Base-by-base conservation (phyloP, 352 stramenopile genomes). In the Pseudoperonospora humuli region DNA sequence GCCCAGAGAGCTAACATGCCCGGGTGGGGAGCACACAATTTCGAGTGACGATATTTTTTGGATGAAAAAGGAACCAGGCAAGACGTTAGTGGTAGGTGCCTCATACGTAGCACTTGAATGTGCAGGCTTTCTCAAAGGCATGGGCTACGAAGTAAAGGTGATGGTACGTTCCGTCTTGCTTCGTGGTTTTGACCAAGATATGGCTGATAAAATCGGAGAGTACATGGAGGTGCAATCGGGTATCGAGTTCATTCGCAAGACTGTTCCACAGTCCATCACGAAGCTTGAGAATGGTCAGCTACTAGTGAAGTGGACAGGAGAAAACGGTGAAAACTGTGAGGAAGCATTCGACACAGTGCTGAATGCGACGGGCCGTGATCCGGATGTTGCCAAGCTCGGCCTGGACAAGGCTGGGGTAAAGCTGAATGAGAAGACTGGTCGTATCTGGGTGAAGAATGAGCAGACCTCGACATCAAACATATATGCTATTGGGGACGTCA, bases 41-140 rank as follows among this genome's bases (percentile, higher is more conserved):
- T 95, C 88, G 35, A 88, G 75, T 51, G 76, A 91, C 47, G 79
- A 91, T 39, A 88, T 87, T 23, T 91, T 91, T 32, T 97, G 73
- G 70, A 67, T 67, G 57, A 75, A 70, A 45, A 74, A 64, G 8
- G 70, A 91, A 13, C 86, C 95, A 0, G 96, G 96, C 37, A 98
- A 98, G 69, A 98, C 95, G 11, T 72, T 98, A 8, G 95, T 97
- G 21, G 82, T 99, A 11, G 96, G 96, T 24, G 95, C 92, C 3
- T 97, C 91, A 7, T 99, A 99, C 69, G 96, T 99, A 37, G 91
- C 88, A 42, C 82, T 99, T 15, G 96, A 99, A 70, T 99, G 94
- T 51, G 96, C 95, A 21, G 96, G 96, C 21, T 98, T 99, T 58
- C 60, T 98, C 26, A 91, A 87, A 24, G 93, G 91, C 45, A 81